A percentile compares a stretch with the other conserved stretches of the same genome.
phyloP scores from a whole-genome alignment of 2,329 filamentous ascomycete genomes.

The Ilyonectria robusta region DNA sequence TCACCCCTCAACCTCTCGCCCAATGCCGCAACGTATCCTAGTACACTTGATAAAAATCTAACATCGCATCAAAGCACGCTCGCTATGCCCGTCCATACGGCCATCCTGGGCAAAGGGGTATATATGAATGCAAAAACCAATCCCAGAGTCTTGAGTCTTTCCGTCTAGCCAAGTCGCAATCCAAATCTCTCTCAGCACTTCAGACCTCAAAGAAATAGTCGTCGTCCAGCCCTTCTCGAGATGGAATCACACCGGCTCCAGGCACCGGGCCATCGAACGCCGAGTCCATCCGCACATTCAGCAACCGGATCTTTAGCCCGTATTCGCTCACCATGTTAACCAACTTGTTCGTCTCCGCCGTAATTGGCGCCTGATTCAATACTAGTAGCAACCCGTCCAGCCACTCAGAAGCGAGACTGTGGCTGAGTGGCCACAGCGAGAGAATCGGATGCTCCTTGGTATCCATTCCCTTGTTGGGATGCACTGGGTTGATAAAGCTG shows the following conservation, averaged over 20 bases:
- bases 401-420: slow-evolving; percentile 94
- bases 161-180: slow-evolving; percentile 10
- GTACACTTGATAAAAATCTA: slow-evolving; percentile 16
- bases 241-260: slow-evolving; percentile 84
- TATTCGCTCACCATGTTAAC: slow-evolving; percentile 90
- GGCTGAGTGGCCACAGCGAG: slow-evolving; percentile 84
- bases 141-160: slow-evolving; percentile 1
- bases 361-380: slow-evolving; percentile 94
- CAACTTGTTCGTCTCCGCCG: slow-evolving; percentile 93
- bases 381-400: slow-evolving; percentile 96
- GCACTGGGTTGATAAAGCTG: slow-evolving; percentile 70
- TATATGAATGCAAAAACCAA: slow-evolving; percentile 39
- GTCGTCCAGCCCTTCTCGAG: slow-evolving; percentile 87
- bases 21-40: neutral
- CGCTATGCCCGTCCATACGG: slow-evolving; percentile 22
- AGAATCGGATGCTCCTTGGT: slow-evolving; percentile 80
- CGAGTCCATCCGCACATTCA: slow-evolving; percentile 91
- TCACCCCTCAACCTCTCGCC: neutral
- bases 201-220: slow-evolving; percentile 92
- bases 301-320: slow-evolving; percentile 89
- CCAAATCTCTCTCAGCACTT: neutral
- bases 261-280: slow-evolving; percentile 75
- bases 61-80: slow-evolving; percentile 27
- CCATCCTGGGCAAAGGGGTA: slow-evolving; percentile 32
- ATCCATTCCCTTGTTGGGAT: slow-evolving; percentile 53